Conservation (phyloP, 768 basidiomycete genomes). For the Russula olivacea region DNA sequence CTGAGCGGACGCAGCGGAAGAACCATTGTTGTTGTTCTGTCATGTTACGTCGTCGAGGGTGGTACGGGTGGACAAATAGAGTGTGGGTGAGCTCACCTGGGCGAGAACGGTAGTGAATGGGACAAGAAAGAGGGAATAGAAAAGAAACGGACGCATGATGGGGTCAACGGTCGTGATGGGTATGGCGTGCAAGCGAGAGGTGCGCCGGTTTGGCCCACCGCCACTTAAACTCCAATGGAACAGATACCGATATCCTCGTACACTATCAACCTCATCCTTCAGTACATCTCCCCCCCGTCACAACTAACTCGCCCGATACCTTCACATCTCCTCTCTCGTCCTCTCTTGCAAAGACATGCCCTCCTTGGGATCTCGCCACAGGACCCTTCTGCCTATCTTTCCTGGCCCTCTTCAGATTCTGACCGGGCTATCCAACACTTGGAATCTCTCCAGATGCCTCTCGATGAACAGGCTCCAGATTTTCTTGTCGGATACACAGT, state of each 20-base stretch:
- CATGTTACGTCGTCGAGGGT: neutral
- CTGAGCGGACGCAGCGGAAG: neutral
- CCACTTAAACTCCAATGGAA: slow-evolving; percentile 30
- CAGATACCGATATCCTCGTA: slow-evolving; percentile 35
- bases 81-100: slow-evolving; percentile 29
- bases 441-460: slow-evolving; percentile 33
- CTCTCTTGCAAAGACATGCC: slow-evolving; percentile 57
- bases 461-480: slow-evolving; percentile 43
- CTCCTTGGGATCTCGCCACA: slow-evolving; percentile 52
- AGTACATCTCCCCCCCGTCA: slow-evolving; percentile 51
- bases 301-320: slow-evolving; percentile 48
- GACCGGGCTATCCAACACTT: slow-evolving; percentile 40
- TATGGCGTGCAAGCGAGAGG: too few species aligned
- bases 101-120: slow-evolving; percentile 30
- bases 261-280: slow-evolving; percentile 44
- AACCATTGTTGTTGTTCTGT: slow-evolving; percentile 8
- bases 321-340: slow-evolving; percentile 51
- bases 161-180: neutral
- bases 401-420: slow-evolving; percentile 51
- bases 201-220: neutral
- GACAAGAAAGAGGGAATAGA: slow-evolving; percentile 32
- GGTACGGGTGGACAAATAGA: neutral
- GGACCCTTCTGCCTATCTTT: slow-evolving; percentile 51
- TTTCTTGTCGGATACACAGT: slow-evolving; percentile 33
- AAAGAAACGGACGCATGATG: slow-evolving; percentile 2